These are phyloP conservation scores for Lactifluus echinatus DNA, from an alignment of 768 basidiomycete genomes.

Conservation along the genomic window DNA sequence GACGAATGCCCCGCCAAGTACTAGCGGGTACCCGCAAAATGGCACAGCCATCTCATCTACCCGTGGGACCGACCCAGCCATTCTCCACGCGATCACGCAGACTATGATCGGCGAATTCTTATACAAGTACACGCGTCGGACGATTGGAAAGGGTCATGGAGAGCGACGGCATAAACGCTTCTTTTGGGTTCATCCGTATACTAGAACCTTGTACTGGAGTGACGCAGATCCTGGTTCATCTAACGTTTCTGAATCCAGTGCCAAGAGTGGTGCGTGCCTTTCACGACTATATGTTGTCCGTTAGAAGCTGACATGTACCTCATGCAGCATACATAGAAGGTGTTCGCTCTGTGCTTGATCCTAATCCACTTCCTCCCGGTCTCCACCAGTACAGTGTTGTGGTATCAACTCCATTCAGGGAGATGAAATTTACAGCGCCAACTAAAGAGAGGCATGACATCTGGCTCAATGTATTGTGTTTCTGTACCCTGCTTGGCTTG, in stretches of 20 bases:
- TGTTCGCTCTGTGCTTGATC: conserved; percentile 85
- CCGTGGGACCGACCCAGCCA: conserved; percentile 62
- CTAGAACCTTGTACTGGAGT: conserved; percentile 96
- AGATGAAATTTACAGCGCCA: conserved; percentile 98
- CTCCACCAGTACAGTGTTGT: conserved; percentile 89
- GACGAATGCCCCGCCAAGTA: conserved; percentile 34
- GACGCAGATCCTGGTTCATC: conserved; percentile 87
- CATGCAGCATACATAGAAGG: conserved; percentile 82
- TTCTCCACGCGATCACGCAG: conserved; percentile 97
- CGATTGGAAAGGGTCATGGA: conserved; percentile 86
- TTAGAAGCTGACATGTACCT: background rate
- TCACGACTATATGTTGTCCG: background rate
- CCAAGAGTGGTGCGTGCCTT: conserved; percentile 82
- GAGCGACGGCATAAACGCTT: conserved; percentile 87
- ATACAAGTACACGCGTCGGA: conserved; percentile 90
- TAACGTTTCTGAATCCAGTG: conserved; percentile 82
- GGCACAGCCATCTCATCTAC: conserved; percentile 17
- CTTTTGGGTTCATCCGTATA: conserved; percentile 99
- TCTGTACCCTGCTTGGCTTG: conserved; percentile 11
- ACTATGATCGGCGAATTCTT: conserved; percentile 99
- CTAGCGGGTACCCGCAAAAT: conserved; percentile 30
- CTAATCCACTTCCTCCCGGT: conserved; percentile 93
- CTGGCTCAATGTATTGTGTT: conserved; percentile 71
- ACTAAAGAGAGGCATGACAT: conserved; percentile 95
- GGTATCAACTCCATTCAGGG: conserved; percentile 85